Conservation (phyloP, 2,329 filamentous ascomycete genomes). For the Ascochyta lentis region DNA sequence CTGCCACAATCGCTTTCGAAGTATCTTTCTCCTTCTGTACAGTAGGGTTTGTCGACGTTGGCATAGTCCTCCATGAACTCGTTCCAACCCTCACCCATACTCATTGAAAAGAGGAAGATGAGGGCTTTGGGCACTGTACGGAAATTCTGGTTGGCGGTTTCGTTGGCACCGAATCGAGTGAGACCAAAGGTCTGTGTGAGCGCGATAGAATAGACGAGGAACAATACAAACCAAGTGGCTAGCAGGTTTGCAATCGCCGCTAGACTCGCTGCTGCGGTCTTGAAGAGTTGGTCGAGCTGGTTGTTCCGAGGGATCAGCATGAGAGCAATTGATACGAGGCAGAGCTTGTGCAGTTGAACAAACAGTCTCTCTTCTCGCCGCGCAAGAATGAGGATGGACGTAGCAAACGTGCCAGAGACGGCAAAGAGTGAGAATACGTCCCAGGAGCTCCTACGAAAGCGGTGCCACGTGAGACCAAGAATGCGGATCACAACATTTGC, state of each 20-base stretch:
- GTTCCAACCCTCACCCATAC: slow-evolving; percentile 96
- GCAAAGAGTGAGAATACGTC: slow-evolving; percentile 86
- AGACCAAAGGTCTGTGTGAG: slow-evolving; percentile 95
- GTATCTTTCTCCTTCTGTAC: slow-evolving; percentile 74
- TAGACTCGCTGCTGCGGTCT: slow-evolving; percentile 93
- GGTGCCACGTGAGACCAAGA: slow-evolving; percentile 86
- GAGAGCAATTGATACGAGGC: slow-evolving; percentile 86
- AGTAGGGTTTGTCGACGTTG: slow-evolving; percentile 77
- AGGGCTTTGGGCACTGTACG: slow-evolving; percentile 92
- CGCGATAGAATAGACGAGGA: slow-evolving; percentile 94
- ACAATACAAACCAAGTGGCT: slow-evolving; percentile 96
- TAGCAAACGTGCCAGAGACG: slow-evolving; percentile 80
- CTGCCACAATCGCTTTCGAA: slow-evolving; percentile 94
- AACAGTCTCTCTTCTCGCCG: slow-evolving; percentile 65
- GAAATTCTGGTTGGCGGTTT: slow-evolving; percentile 85
- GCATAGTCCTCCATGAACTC: slow-evolving; percentile 96
- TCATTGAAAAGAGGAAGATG: slow-evolving; percentile 91
- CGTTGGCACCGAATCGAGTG: slow-evolving; percentile 79
- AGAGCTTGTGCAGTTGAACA: slow-evolving; percentile 88
- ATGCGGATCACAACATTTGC: slow-evolving; percentile 84
- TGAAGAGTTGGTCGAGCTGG: slow-evolving; percentile 96
- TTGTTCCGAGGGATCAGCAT: slow-evolving; percentile 96
- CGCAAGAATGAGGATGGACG: slow-evolving; percentile 77
- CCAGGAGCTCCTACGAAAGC: slow-evolving; percentile 93
- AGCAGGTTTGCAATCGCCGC: slow-evolving; percentile 89